Evolutionary conservation across 1,284 basidiomycete species (phyloP).

Genomic region (Ceratobasidium papillatum): DNA sequence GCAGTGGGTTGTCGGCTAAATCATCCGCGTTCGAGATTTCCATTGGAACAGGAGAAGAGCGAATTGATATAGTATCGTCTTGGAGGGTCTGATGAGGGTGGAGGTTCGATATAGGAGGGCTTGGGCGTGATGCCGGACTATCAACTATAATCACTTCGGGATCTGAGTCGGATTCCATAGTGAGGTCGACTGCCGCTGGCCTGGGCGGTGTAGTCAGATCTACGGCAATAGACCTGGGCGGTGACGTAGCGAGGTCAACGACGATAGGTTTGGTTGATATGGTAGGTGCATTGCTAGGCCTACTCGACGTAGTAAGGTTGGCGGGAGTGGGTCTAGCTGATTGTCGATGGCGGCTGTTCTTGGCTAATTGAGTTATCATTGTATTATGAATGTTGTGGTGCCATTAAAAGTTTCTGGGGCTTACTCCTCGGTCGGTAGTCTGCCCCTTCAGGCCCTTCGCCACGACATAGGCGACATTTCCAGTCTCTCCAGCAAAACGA

Average conservation of each 20-base stretch:
- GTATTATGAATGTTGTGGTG: neutral
- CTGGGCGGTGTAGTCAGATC: neutral
- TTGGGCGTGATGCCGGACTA: neutral
- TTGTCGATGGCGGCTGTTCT: neutral
- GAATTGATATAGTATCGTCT: neutral
- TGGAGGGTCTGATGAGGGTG: neutral
- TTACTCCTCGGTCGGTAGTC: neutral
- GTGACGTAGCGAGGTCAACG: neutral
- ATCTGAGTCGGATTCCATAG: neutral
- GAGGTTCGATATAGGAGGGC: neutral
- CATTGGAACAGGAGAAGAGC: neutral
- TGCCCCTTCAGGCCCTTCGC: slow-evolving; percentile 10
- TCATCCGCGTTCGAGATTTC: neutral
- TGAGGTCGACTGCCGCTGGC: slow-evolving; percentile 6
- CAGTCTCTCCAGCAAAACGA: neutral
- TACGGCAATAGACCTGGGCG: too few relatives aligned
- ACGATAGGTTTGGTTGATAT: neutral
- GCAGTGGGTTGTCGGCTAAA: neutral
- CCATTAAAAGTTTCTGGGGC: neutral
- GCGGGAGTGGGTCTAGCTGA: neutral
- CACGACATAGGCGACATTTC: slow-evolving; percentile 10
- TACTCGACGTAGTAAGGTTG: neutral
- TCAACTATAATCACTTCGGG: slow-evolving; percentile 6
- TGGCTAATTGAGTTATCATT: neutral
- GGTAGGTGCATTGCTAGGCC: neutral